Percentiles rank a stretch among this genome's conserved stretches.
Conservation (phyloP, 1,139 yeast genomes). For the Suhomyces choctaworum region DNA sequence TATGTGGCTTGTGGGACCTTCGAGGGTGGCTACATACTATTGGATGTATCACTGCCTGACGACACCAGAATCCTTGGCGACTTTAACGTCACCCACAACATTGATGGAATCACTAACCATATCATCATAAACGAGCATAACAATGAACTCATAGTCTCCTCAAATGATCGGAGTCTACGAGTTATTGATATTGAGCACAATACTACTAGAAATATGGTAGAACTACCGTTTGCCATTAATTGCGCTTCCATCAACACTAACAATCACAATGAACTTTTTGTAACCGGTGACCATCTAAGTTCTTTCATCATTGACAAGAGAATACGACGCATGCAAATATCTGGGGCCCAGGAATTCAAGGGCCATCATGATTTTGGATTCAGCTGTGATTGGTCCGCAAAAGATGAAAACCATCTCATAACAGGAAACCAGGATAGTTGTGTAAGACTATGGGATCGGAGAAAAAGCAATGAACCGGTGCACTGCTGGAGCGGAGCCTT, state of each 20-base stretch:
- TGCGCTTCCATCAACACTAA: conserved; percentile 44
- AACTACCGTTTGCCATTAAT: conserved; percentile 52
- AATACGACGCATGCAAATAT: conserved; percentile 15
- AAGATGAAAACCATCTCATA: conserved; percentile 43
- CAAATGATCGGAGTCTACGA: conserved; percentile 50
- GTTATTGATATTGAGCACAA: conserved; percentile 34
- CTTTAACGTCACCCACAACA: conserved; percentile 41
- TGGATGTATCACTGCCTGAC: conserved; percentile 30
- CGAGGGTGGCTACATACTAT: conserved; percentile 51
- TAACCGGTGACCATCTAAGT: conserved; percentile 53
- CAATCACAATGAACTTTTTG: conserved; percentile 38
- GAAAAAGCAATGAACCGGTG: conserved; percentile 29
- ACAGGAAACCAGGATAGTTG: conserved; percentile 67
- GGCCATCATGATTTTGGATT: conserved; percentile 62
- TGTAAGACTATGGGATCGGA: conserved; percentile 54
- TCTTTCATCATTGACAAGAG: conserved; percentile 50
- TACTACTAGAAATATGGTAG: conserved; percentile 7
- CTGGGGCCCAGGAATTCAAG: conserved; percentile 20
- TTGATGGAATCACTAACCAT: conserved; percentile 60
- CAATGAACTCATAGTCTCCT: conserved; percentile 38
- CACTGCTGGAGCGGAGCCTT: conserved; percentile 40
- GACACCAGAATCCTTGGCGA: conserved; percentile 32
- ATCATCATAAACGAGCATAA: conserved; percentile 35
- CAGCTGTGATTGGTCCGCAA: conserved; percentile 59
- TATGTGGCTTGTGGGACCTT: conserved; percentile 55